Conservation (phyloP, 1,284 basidiomycete species). For the Ceratobasidium sp. region DNA sequence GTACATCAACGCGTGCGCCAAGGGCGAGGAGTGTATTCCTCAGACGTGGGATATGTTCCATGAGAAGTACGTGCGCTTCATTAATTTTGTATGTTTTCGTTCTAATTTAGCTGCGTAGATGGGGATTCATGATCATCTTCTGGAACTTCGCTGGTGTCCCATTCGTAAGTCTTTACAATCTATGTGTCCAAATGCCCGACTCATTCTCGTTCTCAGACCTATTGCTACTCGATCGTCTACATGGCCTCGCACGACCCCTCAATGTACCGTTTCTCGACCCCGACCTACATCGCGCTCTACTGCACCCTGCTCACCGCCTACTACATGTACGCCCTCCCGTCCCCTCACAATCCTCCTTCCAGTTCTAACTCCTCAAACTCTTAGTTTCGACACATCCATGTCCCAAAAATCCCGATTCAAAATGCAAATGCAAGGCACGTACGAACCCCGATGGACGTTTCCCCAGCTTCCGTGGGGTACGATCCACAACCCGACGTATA, state of each 20-base stretch:
- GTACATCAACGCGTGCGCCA: constrained; percentile 95
- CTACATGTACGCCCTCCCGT: constrained; percentile 69
- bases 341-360: constrained; percentile 29
- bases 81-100: not conserved
- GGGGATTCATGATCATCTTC: constrained; percentile 96
- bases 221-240: constrained; percentile 96
- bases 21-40: constrained; percentile 98
- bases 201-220: constrained; percentile 70
- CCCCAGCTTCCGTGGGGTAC: constrained; percentile 90
- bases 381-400: constrained; percentile 93
- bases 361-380: constrained; percentile 44
- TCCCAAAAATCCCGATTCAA: constrained; percentile 98
- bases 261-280: constrained; percentile 87
- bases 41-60: constrained; percentile 99
- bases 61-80: constrained; percentile 72
- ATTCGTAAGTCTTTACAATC: constrained; percentile 65
- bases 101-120: constrained; percentile 54
- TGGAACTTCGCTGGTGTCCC: constrained; percentile 93
- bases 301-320: constrained; percentile 84
- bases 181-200: constrained; percentile 41
- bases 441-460: constrained; percentile 88
- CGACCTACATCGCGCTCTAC: constrained; percentile 76
- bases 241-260: constrained; percentile 93
- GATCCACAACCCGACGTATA: constrained; percentile 89
- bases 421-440: constrained; percentile 93